Evolutionary conservation across 1,284 basidiomycete species (phyloP).

Genomic region (Moniliophthora roreri): DNA sequence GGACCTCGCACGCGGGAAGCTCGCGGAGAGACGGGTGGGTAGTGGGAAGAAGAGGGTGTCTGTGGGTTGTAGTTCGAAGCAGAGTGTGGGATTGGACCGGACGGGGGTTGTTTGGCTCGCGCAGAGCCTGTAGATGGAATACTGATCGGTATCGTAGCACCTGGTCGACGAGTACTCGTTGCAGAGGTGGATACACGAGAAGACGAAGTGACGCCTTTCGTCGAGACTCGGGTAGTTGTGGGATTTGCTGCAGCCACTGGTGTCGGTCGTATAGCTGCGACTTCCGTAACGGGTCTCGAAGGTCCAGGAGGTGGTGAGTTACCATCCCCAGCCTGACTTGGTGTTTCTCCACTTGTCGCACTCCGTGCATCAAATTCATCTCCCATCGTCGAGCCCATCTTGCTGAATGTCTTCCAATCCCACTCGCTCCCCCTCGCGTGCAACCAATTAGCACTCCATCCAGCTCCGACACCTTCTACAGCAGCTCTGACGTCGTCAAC

Average conservation of each 20-base stretch:
- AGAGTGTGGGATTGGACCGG: slow-evolving; percentile 33
- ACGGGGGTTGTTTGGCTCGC: slow-evolving; percentile 34
- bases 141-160: slow-evolving; percentile 17
- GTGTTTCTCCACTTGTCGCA: slow-evolving; percentile 51
- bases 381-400: slow-evolving; percentile 27
- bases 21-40: slow-evolving; percentile 44
- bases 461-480: slow-evolving; percentile 59
- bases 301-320: slow-evolving; percentile 25
- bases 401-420: slow-evolving; percentile 68
- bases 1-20: slow-evolving; percentile 34
- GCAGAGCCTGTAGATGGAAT: slow-evolving; percentile 18
- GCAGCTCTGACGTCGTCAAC: slow-evolving; percentile 64
- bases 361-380: slow-evolving; percentile 48
- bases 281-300: background rate
- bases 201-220: slow-evolving; percentile 12
- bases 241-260: slow-evolving; percentile 16
- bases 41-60: slow-evolving; percentile 37
- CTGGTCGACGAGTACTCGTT: background rate
- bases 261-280: slow-evolving; percentile 20
- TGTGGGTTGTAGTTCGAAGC: slow-evolving; percentile 23
- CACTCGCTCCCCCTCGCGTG: slow-evolving; percentile 54
- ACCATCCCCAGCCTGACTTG: slow-evolving; percentile 27
- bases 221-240: slow-evolving; percentile 18
- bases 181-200: slow-evolving; percentile 11
- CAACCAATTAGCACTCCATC: slow-evolving; percentile 64